A percentile compares a stretch with the other conserved stretches of the same genome.
Evolutionary conservation across 805 yeast species (phyloP).

Genomic region (Hanseniaspora pseudoguilliermondii): DNA sequence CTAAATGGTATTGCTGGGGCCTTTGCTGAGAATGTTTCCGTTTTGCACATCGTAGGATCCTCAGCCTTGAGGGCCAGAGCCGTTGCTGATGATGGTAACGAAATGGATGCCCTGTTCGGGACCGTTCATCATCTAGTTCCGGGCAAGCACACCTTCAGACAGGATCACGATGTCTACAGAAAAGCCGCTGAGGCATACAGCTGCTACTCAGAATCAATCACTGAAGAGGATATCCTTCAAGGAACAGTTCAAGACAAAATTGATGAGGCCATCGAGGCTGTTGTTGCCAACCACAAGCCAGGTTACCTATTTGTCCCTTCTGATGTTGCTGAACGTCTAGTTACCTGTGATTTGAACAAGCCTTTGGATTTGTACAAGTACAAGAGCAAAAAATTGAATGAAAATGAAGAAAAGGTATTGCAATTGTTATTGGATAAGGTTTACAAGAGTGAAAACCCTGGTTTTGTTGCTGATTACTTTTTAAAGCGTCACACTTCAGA

Average conservation of each 20-base stretch:
- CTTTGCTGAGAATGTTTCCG: constrained; percentile 66
- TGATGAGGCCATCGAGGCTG: constrained; percentile 49
- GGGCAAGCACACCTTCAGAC: constrained; percentile 31
- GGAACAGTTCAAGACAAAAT: constrained; percentile 36
- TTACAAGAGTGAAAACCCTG: constrained; percentile 44
- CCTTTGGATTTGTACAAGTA: constrained; percentile 24
- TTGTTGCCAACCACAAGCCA: constrained; percentile 53
- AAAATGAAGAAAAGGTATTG: constrained; percentile 24
- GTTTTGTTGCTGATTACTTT: constrained; percentile 58
- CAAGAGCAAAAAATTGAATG: constrained; percentile 21
- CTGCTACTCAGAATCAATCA: constrained; percentile 39
- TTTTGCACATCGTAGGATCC: constrained; percentile 71
- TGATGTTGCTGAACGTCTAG: constrained; percentile 45
- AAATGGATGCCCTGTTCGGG: constrained; percentile 67
- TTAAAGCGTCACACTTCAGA: constrained; percentile 41
- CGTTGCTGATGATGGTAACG: constrained; percentile 55
- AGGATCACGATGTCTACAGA: constrained; percentile 57
- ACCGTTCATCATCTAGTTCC: constrained; percentile 54
- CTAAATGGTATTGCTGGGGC: constrained; percentile 74
- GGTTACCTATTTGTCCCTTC: constrained; percentile 72
- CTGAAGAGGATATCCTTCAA: constrained; percentile 27
- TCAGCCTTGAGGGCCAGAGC: constrained; percentile 26
- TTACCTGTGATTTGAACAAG: constrained; percentile 27
- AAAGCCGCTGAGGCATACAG: constrained; percentile 44
- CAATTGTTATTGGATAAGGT: constrained; percentile 37